Evolutionary conservation across 345 rosid species (phyloP).

Genomic region (Eucalyptus albens): DNA sequence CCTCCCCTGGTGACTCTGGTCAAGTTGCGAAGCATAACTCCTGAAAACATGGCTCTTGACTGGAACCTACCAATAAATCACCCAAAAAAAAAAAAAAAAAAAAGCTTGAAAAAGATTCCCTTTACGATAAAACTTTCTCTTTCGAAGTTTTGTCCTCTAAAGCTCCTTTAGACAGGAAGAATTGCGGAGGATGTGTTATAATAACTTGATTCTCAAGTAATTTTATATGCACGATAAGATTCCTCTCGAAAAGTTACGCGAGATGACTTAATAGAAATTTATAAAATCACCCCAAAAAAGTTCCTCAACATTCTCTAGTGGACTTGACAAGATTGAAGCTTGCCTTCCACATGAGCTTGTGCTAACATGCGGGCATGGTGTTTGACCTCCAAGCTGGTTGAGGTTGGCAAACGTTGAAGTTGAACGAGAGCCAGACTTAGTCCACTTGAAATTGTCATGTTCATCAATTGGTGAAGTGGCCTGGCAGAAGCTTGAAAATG

Average conservation of each 20-base stretch:
- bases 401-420: background rate
- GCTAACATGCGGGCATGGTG: background rate
- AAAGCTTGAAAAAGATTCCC: background rate
- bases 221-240: background rate
- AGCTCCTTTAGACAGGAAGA: background rate
- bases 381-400: background rate
- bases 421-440: background rate
- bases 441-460: background rate
- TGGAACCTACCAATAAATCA: background rate
- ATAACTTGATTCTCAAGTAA: background rate
- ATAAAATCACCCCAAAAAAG: no score
- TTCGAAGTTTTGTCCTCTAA: background rate
- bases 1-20: background rate
- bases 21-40: background rate
- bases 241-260: background rate
- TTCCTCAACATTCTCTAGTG: fast-evolving
- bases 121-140: background rate
- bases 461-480: background rate
- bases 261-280: no score
- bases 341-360: background rate
- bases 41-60: background rate
- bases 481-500: background rate
- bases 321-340: no score
- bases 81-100: no score
- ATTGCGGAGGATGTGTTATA: background rate